Conservation (phyloP, 2,329 filamentous ascomycete species). For the Metarhizium rileyi region DNA sequence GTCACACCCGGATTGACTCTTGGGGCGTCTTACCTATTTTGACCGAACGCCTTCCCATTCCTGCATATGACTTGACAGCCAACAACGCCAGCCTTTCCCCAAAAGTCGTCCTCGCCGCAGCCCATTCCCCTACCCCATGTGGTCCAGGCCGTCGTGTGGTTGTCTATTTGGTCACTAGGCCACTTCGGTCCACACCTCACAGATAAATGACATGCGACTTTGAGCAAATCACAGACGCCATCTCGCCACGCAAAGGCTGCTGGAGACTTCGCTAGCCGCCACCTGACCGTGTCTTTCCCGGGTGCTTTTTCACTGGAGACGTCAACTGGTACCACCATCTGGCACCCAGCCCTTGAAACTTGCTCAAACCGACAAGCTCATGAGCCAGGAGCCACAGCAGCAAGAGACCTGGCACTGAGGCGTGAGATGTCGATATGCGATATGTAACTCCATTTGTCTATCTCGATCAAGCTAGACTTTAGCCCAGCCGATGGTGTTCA, state of each 20-base stretch:
- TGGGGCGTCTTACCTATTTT: not conserved
- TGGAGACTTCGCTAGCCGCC: not conserved
- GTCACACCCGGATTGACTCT: not conserved
- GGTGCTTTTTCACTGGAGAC: not conserved
- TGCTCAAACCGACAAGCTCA: not conserved
- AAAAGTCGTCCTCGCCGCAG: not conserved
- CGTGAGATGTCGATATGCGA: too few relatives aligned
- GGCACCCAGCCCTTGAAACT: not conserved
- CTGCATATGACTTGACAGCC: not conserved
- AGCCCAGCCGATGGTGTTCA: too few relatives aligned
- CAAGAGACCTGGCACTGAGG: too few relatives aligned
- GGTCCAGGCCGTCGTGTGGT: not conserved
- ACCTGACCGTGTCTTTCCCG: not conserved
- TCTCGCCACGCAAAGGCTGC: not conserved
- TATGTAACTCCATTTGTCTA: too few relatives aligned
- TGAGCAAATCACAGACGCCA: not conserved
- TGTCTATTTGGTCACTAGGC: not conserved
- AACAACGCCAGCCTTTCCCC: not conserved
- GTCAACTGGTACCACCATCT: not conserved
- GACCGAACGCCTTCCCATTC: not conserved
- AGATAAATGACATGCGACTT: not conserved
- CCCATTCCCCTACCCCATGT: not conserved
- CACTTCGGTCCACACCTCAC: constrained; percentile 2
- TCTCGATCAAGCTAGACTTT: too few relatives aligned
- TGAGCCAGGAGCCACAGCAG: too few relatives aligned